Percentiles rank a stretch among this genome's conserved stretches.
Evolutionary conservation across 495 filamentous ascomycete genomes (phyloP).

Genomic region (Tirmania nivea): DNA sequence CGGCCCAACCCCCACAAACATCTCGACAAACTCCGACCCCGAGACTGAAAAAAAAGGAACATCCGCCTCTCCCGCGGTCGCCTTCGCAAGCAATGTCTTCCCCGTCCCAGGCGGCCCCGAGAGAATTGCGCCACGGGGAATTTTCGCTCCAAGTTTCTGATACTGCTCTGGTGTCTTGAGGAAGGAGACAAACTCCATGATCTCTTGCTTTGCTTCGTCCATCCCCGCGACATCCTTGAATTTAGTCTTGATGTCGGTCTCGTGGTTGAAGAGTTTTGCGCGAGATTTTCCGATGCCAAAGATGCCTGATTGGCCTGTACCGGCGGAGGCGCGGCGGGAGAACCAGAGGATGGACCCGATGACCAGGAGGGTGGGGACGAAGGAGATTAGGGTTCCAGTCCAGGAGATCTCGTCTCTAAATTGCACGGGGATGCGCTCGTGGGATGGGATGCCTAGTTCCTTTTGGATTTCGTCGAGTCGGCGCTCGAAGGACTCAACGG

Average conservation of each 20-base stretch:
- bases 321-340: constrained; percentile 39
- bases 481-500: constrained; percentile 77
- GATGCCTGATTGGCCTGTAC: constrained; percentile 53
- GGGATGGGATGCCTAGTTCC: constrained; percentile 60
- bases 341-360: constrained; percentile 56
- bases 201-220: constrained; percentile 95
- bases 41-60: constrained; percentile 97
- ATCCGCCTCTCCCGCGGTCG: constrained; percentile 88
- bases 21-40: constrained; percentile 96
- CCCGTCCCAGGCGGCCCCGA: constrained; percentile 92
- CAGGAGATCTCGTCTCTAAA: constrained; percentile 58
- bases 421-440: constrained; percentile 73
- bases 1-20: constrained; percentile 97
- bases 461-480: constrained; percentile 68
- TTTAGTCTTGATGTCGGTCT: constrained; percentile 85
- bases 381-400: constrained; percentile 42
- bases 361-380: constrained; percentile 72
- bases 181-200: constrained; percentile 98
- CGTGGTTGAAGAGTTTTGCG: constrained; percentile 91
- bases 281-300: constrained; percentile 91
- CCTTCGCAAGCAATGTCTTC: constrained; percentile 94
- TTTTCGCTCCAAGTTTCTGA: constrained; percentile 87
- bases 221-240: constrained; percentile 94
- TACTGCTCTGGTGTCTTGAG: constrained; percentile 75
- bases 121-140: constrained; percentile 86